A percentile compares a stretch with the other conserved stretches of the same genome.
Evolutionary conservation across 345 rosid species (phyloP).

Genomic region (Excoecaria cochinchinensis): DNA sequence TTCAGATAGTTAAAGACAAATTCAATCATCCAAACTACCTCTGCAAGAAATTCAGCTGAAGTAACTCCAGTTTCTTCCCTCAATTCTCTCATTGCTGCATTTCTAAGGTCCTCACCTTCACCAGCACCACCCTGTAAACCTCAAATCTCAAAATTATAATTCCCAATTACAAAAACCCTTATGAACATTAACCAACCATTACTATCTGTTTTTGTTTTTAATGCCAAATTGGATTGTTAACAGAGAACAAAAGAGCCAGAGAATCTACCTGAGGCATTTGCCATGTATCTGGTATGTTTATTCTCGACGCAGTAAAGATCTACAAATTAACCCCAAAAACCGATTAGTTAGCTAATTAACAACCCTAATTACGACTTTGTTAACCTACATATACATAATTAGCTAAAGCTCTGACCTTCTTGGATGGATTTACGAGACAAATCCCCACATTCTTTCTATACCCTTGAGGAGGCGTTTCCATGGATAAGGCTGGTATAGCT

Average conservation of each 20-base stretch:
- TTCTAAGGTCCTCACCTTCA: conserved; percentile 78
- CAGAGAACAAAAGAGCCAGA: background rate
- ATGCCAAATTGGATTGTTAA: background rate
- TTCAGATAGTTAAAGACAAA: background rate
- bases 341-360: background rate
- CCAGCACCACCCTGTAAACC: conserved; percentile 76
- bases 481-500: conserved; percentile 23
- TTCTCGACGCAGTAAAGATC: conserved; percentile 28
- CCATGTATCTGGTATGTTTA: conserved; percentile 23
- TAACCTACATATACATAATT: background rate
- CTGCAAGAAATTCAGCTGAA: conserved; percentile 78
- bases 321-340: conserved; percentile 11
- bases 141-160: background rate
- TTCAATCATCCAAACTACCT: conserved; percentile 45
- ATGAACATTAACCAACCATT: background rate
- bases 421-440: conserved; percentile 24
- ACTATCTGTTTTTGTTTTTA: too few species aligned
- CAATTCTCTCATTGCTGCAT: conserved; percentile 81
- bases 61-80: conserved; percentile 95
- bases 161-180: background rate
- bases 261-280: conserved; percentile 36
- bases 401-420: conserved; percentile 2
- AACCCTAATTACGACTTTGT: background rate
- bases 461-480: conserved; percentile 30
- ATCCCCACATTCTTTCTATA: conserved; percentile 32